Percentiles rank a stretch among this genome's conserved stretches.
Conservation (phyloP, 2,329 filamentous ascomycete species). For the Trichoderma semiorbis region DNA sequence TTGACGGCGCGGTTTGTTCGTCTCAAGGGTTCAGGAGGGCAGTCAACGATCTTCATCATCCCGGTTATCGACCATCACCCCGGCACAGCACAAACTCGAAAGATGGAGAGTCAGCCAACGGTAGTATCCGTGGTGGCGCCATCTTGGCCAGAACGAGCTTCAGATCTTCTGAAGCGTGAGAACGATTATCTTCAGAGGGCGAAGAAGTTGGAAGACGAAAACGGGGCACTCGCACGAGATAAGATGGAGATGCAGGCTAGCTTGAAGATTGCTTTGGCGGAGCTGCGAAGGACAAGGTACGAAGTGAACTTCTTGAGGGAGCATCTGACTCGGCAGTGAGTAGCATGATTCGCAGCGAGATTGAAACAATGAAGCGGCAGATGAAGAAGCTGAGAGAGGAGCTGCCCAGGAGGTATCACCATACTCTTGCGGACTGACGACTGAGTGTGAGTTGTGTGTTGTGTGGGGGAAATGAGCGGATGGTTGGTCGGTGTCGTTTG, state of each 20-base stretch:
- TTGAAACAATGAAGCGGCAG: slow-evolving; percentile 19
- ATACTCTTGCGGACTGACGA: neutral
- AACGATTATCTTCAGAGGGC: slow-evolving; percentile 24
- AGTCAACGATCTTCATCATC: slow-evolving; percentile 50
- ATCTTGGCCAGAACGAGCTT: slow-evolving; percentile 33
- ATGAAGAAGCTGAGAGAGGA: slow-evolving; percentile 20
- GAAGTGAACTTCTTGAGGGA: slow-evolving; percentile 24
- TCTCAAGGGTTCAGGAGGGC: slow-evolving; percentile 40
- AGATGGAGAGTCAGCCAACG: slow-evolving; percentile 44
- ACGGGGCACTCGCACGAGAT: slow-evolving; percentile 24
- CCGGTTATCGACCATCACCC: slow-evolving; percentile 49
- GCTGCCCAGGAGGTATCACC: slow-evolving; percentile 17
- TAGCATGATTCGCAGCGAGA: slow-evolving; percentile 3
- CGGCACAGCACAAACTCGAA: slow-evolving; percentile 40
- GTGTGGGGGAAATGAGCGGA: neutral
- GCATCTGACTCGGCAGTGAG: slow-evolving; percentile 2
- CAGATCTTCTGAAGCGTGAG: slow-evolving; percentile 29
- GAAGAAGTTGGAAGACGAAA: slow-evolving; percentile 21
- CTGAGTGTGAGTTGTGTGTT: neutral
- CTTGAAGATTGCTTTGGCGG: slow-evolving; percentile 23
- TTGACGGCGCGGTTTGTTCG: slow-evolving; percentile 52
- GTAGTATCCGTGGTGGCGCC: slow-evolving; percentile 32
- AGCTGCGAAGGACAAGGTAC: slow-evolving; percentile 21
- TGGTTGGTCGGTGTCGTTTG: neutral
- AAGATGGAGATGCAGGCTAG: slow-evolving; percentile 22